Conservation (phyloP, 495 filamentous ascomycete genomes). For the Aspergillus wentii region DNA sequence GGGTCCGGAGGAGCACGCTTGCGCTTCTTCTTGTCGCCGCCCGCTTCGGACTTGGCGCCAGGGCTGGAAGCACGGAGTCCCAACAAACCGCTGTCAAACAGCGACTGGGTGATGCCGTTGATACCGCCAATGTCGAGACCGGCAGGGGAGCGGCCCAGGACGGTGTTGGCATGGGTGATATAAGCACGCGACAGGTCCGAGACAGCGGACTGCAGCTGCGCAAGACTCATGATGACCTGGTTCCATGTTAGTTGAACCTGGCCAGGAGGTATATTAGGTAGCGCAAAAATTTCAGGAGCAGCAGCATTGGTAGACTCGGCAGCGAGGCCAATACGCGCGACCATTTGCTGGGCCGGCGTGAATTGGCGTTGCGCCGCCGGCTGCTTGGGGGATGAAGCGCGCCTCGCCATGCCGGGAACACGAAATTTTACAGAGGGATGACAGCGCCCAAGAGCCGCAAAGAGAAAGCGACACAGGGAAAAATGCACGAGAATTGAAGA, state of each 20-base stretch:
- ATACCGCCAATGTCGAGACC: slow-evolving; percentile 47
- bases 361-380: slow-evolving; percentile 3
- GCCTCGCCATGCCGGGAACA: slow-evolving; percentile 14
- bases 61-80: slow-evolving; percentile 33
- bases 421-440: too few relatives aligned
- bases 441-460: neutral
- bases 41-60: slow-evolving; percentile 43
- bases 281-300: slow-evolving; percentile 4
- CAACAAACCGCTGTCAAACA: slow-evolving; percentile 38
- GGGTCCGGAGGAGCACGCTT: slow-evolving; percentile 81
- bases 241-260: slow-evolving; percentile 15
- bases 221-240: slow-evolving; percentile 69
- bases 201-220: slow-evolving; percentile 68
- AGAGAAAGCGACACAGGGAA: neutral
- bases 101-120: slow-evolving; percentile 40
- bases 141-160: slow-evolving; percentile 59
- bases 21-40: slow-evolving; percentile 72
- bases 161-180: slow-evolving; percentile 72
- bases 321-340: slow-evolving; percentile 7
- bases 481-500: neutral
- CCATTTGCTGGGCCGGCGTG: slow-evolving; percentile 4
- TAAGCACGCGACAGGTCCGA: slow-evolving; percentile 72
- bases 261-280: neutral
- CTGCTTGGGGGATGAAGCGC: slow-evolving; percentile 12
- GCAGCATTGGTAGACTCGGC: slow-evolving; percentile 5